Percentiles rank a stretch among this genome's conserved stretches.
These are phyloP conservation scores for Bolboschoenus planiculmis DNA, from an alignment of 176 grass and related monocot genomes.

Conservation along the genomic window DNA sequence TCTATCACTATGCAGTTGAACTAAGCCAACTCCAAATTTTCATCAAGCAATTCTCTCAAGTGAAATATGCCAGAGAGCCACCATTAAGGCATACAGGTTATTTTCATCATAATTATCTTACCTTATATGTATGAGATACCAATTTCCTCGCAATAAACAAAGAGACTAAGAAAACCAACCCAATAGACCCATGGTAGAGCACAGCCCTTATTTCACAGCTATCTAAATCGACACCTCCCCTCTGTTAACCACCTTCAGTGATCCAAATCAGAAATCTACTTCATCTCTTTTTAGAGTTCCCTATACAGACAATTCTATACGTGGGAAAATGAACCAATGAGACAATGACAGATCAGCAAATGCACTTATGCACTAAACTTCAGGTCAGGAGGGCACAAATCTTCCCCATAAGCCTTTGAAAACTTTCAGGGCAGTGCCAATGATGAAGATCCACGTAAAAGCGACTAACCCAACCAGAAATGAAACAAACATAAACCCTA, in stretches of 20 bases:
- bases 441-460: conserved; percentile 55
- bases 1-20: background rate
- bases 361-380: background rate
- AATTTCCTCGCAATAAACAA: background rate
- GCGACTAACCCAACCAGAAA: conserved; percentile 54
- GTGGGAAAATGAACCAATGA: background rate
- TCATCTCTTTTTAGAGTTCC: background rate
- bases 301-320: conserved; percentile 12
- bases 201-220: background rate
- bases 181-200: background rate
- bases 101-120: background rate
- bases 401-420: conserved; percentile 48
- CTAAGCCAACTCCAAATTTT: background rate
- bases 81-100: background rate
- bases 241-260: background rate
- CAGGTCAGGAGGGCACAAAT: background rate
- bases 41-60: background rate
- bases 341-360: background rate
- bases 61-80: background rate
- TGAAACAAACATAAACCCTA: conserved; percentile 46
- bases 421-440: conserved; percentile 41
- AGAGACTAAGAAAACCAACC: conserved; percentile 3
- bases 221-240: background rate
- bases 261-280: background rate
- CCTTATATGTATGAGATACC: background rate